Evolutionary conservation across 2,329 filamentous ascomycete species (phyloP).

Genomic region (Pseudocercospora eumusae): DNA sequence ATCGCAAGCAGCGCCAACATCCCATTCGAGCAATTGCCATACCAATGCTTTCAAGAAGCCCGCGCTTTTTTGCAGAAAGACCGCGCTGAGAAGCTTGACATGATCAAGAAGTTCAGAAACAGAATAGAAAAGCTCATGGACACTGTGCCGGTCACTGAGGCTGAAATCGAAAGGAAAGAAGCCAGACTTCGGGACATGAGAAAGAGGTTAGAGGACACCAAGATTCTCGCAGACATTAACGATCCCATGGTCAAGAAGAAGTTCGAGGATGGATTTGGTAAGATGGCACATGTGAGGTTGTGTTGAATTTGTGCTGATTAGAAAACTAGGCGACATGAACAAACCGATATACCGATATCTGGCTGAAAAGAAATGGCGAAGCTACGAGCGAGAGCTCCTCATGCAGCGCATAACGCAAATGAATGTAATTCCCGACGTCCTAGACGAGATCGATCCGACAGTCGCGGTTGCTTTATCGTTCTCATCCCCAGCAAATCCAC

Average conservation of each 20-base stretch:
- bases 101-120: constrained; percentile 67
- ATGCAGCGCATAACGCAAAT: constrained; percentile 85
- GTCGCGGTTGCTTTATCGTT: constrained; percentile 84
- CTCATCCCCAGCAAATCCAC: constrained; percentile 43
- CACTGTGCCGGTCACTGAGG: constrained; percentile 40
- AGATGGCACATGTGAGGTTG: background rate
- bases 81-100: constrained; percentile 73
- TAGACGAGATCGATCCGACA: constrained; percentile 74
- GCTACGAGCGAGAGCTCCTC: constrained; percentile 76
- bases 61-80: constrained; percentile 79
- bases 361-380: constrained; percentile 82
- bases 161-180: constrained; percentile 54
- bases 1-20: constrained; percentile 57
- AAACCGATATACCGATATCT: constrained; percentile 94
- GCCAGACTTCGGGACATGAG: constrained; percentile 69
- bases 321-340: constrained; percentile 76
- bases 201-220: constrained; percentile 71
- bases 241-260: constrained; percentile 90
- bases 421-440: constrained; percentile 82
- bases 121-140: constrained; percentile 69
- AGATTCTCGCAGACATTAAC: constrained; percentile 91
- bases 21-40: constrained; percentile 91
- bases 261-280: constrained; percentile 90
- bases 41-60: constrained; percentile 97
- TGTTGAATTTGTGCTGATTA: background rate